phyloP scores from a whole-genome alignment of 108 stramenopile genomes.

The Mediolabrus comicus region DNA sequence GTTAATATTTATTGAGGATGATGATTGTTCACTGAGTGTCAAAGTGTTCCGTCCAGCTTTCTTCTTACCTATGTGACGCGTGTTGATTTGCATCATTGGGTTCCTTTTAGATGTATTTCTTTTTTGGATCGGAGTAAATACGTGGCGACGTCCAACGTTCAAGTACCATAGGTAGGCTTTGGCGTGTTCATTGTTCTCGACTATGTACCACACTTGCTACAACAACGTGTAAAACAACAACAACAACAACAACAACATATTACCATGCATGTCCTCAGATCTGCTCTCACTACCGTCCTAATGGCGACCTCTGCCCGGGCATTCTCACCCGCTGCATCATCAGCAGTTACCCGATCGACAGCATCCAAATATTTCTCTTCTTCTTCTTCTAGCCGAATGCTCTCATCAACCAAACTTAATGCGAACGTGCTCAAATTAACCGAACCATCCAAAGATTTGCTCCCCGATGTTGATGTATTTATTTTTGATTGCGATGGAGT shows the following conservation, averaged over 20 bases:
- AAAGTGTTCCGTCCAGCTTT: too few species aligned
- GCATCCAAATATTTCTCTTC: not conserved
- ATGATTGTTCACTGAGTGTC: too few species aligned
- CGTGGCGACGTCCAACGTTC: too few species aligned
- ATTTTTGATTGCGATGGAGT: conserved; percentile 99
- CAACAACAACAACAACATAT: not conserved
- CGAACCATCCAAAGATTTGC: conserved; percentile 66
- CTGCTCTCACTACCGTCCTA: conserved; percentile 20
- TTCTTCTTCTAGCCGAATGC: not conserved
- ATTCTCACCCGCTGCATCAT: conserved; percentile 18
- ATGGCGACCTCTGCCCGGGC: conserved; percentile 27
- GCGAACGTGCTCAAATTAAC: conserved; percentile 74
- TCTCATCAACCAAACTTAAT: conserved; percentile 27
- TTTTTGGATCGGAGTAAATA: too few species aligned
- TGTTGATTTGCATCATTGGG: too few species aligned
- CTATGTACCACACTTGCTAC: too few species aligned
- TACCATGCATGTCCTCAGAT: conserved; percentile 21
- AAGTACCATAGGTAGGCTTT: too few species aligned
- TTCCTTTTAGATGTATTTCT: too few species aligned
- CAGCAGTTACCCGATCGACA: not conserved
- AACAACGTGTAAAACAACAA: too few species aligned
- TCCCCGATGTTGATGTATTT: conserved; percentile 90
- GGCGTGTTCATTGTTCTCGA: too few species aligned
- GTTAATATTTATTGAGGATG: too few species aligned
- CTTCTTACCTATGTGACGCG: too few species aligned